Base-by-base conservation (phyloP, 1,284 basidiomycete genomes). In the Amylostereum areolatum region DNA sequence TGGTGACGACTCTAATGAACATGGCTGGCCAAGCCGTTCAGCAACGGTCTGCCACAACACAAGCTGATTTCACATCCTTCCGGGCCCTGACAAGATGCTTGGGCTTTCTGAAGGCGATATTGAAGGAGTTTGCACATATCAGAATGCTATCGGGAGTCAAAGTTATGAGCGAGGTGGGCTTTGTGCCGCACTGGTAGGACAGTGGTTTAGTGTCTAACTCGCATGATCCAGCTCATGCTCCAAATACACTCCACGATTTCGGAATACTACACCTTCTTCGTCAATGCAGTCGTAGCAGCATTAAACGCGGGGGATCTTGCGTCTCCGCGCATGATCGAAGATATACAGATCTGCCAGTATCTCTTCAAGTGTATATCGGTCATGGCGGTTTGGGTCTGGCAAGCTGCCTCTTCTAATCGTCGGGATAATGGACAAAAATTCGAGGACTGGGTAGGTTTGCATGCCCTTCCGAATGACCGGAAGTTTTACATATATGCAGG, bases 341-440 rank as follows among this genome's bases (percentile, higher is more conserved):
- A 81, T 52, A 67, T 90, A 43, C 59, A 77, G 4, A 65, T 87
- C 12, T 77, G 78, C 3, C 87, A 90, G 59, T 64, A 88, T 8
- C 64, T 81, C 4, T 89, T 81, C 67, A 90, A 90, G 61, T 81
- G 77, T 56, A 64, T 90, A 39, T 67, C 72, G 10, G 88, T 81
- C 57, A 73, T 86, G 60, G 77, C 78, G 11, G 58, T 74, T 37
- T 91, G 86, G 85, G 62, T 81, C 6, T 91, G 85, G 81, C 75
- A 80, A 28, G 27, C 41, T 7, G n/a, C 7, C 10, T 28, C 11
- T 11, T 28, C 41, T 8, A 28, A 24, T 5, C 41, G 41, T 8
- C n/a, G 27, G 18, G 41, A 43, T 24, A 29, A 28, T 11, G 12
- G 25, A 25, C 41, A 43, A 25, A 12, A 28, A 7, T 43, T 43